phyloP scores from a whole-genome alignment of 2,329 filamentous ascomycete species.

The Aspergillus brasiliensis region DNA sequence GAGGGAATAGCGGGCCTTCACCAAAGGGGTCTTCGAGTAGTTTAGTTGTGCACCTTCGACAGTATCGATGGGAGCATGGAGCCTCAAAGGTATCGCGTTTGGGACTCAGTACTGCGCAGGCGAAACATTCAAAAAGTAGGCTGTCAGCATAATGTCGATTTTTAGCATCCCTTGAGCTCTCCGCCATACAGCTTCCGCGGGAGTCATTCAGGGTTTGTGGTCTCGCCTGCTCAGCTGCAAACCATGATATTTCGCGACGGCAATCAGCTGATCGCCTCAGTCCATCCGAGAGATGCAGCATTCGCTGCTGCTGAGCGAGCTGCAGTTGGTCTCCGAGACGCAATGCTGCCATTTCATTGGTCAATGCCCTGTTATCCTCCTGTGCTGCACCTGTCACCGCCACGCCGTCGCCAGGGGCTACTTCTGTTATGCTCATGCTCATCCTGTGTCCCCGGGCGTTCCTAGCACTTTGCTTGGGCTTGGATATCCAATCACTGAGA shows the following conservation, averaged over 20 bases:
- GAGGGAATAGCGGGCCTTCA: slow-evolving; percentile 31
- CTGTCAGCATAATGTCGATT: neutral
- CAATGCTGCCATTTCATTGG: slow-evolving; percentile 5
- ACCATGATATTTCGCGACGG: neutral
- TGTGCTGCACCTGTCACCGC: slow-evolving; percentile 5
- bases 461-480: slow-evolving; percentile 1
- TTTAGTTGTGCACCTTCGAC: slow-evolving; percentile 19
- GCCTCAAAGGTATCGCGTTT: neutral
- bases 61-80: slow-evolving; percentile 27
- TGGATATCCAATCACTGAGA: slow-evolving; percentile 3
- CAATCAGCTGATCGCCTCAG: neutral
- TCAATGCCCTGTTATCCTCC: slow-evolving; percentile 10
- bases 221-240: neutral
- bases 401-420: slow-evolving; percentile 9
- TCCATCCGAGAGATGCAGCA: neutral
- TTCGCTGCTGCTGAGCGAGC: neutral
- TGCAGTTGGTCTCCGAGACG: neutral
- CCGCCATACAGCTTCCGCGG: neutral
- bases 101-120: slow-evolving; percentile 7
- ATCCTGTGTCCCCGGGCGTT: slow-evolving; percentile 1
- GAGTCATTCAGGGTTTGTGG: neutral
- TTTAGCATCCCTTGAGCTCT: slow-evolving; percentile 1
- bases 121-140: slow-evolving; percentile 3
- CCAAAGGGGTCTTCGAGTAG: slow-evolving; percentile 22
- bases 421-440: slow-evolving; percentile 5